Percentiles rank a stretch among this genome's conserved stretches.
These are phyloP conservation scores for Aegilops longissima DNA, from an alignment of 176 grass and related monocot genomes.

Conservation along the genomic window DNA sequence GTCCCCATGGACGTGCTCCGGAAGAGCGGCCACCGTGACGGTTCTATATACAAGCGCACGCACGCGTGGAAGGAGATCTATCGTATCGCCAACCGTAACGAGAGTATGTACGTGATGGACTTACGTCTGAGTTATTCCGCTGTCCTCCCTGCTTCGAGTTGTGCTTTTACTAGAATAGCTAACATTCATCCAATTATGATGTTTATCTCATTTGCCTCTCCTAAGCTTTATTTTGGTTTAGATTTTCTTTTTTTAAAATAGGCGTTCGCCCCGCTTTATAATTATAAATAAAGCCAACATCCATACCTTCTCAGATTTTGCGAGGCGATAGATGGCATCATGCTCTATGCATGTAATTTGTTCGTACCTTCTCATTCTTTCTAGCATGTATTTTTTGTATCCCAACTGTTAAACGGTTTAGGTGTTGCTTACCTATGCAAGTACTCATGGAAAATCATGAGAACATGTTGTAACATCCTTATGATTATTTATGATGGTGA, in stretches of 20 bases:
- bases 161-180: neutral
- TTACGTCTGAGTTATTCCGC: no score
- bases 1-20: neutral
- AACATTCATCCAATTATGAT: neutral
- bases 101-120: neutral
- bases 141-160: no score
- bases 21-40: no score
- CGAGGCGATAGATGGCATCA: neutral
- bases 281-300: no score
- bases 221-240: neutral
- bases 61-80: neutral
- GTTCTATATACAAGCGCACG: neutral
- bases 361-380: neutral
- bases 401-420: neutral
- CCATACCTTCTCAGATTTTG: no score
- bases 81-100: neutral
- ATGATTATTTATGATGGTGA: neutral
- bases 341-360: neutral
- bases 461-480: neutral
- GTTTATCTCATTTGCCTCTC: neutral
- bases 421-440: neutral
- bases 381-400: neutral
- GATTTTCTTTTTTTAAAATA: no score
- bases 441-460: neutral
- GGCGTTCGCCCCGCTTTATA: no score